Conservation (phyloP, 805 yeast genomes). For the Candida maesae region DNA sequence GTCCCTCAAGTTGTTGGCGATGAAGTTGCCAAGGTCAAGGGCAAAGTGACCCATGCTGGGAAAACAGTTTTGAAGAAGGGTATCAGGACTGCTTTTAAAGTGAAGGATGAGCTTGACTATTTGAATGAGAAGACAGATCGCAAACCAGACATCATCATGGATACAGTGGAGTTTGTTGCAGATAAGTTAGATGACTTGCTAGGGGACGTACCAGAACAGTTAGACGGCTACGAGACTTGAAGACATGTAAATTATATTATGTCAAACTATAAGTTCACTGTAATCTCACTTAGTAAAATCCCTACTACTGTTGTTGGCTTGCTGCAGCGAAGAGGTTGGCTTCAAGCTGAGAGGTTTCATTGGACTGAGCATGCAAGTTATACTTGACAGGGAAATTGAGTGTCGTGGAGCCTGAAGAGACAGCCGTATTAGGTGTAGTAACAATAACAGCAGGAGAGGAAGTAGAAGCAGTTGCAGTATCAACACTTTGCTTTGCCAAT, state of each 20-base stretch:
- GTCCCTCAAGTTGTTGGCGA: slow-evolving; percentile 7
- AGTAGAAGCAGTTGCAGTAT: slow-evolving; percentile 11
- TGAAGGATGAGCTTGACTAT: slow-evolving; percentile 2
- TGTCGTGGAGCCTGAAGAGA: slow-evolving; percentile 10
- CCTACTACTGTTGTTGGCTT: not conserved
- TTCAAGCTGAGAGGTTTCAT: slow-evolving; percentile 20
- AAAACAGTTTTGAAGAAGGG: slow-evolving; percentile 5
- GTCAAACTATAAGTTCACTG: too few species aligned
- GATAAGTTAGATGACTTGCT: slow-evolving; percentile 5
- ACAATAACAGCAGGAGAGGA: slow-evolving; percentile 2
- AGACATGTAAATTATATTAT: too few species aligned
- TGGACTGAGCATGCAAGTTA: slow-evolving; percentile 15
- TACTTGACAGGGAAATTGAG: too few species aligned
- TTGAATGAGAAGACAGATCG: slow-evolving; percentile 6
- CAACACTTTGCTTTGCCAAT: slow-evolving; percentile 12
- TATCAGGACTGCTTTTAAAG: not conserved
- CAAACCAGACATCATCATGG: slow-evolving; percentile 5
- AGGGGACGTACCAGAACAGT: not conserved
- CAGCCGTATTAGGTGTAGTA: not conserved
- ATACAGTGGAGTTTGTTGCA: slow-evolving; percentile 4
- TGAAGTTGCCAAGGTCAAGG: not conserved
- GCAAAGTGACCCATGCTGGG: not conserved
- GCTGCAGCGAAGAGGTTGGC: slow-evolving; percentile 24
- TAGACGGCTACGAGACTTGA: too few species aligned
- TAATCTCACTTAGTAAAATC: too few species aligned